phyloP scores from a whole-genome alignment of 2,329 filamentous ascomycete species.

The Paramyrothecium roridum region DNA sequence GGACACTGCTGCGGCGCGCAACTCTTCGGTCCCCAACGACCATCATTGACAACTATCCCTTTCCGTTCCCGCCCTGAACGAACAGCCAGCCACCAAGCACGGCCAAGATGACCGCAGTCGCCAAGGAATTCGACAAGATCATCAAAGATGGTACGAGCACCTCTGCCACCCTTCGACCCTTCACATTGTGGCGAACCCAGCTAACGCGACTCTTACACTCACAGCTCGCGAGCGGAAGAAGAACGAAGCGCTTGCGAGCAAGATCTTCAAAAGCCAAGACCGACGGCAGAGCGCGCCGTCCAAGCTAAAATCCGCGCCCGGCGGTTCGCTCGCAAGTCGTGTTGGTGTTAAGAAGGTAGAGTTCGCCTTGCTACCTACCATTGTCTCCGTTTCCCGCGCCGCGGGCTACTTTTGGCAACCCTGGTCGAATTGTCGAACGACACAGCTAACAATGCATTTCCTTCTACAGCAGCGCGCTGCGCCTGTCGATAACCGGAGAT shows the following conservation, averaged over 20 bases:
- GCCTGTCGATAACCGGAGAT: constrained; percentile 22
- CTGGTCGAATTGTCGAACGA: too few species aligned
- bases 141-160: constrained; percentile 45
- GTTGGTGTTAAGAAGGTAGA: constrained; percentile 70
- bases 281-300: constrained; percentile 56
- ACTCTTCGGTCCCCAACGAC: background rate
- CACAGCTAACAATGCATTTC: background rate
- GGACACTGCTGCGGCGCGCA: background rate
- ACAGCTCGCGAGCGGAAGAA: constrained; percentile 66
- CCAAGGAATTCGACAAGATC: constrained; percentile 52
- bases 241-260: constrained; percentile 67
- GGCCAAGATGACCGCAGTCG: constrained; percentile 37
- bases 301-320: constrained; percentile 39
- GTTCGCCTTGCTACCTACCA: constrained; percentile 2
- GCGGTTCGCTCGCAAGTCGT: constrained; percentile 65
- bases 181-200: background rate
- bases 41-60: background rate
- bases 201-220: constrained; percentile 4
- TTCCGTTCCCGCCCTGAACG: background rate
- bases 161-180: background rate
- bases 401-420: too few species aligned
- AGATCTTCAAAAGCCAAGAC: constrained; percentile 61
- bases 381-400: background rate
- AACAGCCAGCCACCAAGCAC: background rate
- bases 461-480: constrained; percentile 21